phyloP scores from a whole-genome alignment of 1,284 basidiomycete species.

The Ganoderma boninense region DNA sequence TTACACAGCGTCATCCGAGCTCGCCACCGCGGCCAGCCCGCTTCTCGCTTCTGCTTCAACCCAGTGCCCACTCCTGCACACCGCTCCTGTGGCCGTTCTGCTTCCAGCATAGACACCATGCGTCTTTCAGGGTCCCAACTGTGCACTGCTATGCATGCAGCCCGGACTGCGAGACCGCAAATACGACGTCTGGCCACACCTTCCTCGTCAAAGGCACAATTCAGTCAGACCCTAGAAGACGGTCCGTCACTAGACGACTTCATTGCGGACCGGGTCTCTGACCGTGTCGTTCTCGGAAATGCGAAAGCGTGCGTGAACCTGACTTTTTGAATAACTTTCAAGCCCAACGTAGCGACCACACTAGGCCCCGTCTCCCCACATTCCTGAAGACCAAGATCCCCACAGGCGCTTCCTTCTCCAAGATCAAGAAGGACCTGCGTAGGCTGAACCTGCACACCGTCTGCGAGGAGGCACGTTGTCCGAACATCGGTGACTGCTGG shows the following conservation, averaged over 20 bases:
- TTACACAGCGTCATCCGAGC: slow-evolving; percentile 13
- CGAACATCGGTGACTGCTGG: slow-evolving; percentile 99
- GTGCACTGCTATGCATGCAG: slow-evolving; percentile 31
- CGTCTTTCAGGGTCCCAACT: slow-evolving; percentile 19
- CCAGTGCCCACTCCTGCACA: slow-evolving; percentile 2
- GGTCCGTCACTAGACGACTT: slow-evolving; percentile 91
- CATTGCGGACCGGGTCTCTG: slow-evolving; percentile 66
- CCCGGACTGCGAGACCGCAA: slow-evolving; percentile 33
- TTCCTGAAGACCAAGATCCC: slow-evolving; percentile 96
- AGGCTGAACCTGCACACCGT: slow-evolving; percentile 95
- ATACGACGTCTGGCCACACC: slow-evolving; percentile 65
- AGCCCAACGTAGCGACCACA: neutral
- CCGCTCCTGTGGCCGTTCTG: neutral
- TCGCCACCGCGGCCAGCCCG: neutral
- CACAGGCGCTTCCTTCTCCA: slow-evolving; percentile 87
- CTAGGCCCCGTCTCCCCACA: slow-evolving; percentile 88
- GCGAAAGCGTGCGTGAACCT: slow-evolving; percentile 67
- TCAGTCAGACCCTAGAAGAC: slow-evolving; percentile 68
- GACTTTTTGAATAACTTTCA: neutral
- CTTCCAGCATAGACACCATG: slow-evolving; percentile 17
- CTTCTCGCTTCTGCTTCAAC: slow-evolving; percentile 3
- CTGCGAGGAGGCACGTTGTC: slow-evolving; percentile 98
- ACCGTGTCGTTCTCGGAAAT: slow-evolving; percentile 83
- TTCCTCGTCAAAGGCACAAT: slow-evolving; percentile 56
- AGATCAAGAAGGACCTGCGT: slow-evolving; percentile 95